Percentiles rank a stretch among this genome's conserved stretches.
Evolutionary conservation across 2,329 filamentous ascomycete species (phyloP).

Genomic region (Orbilia javanica): DNA sequence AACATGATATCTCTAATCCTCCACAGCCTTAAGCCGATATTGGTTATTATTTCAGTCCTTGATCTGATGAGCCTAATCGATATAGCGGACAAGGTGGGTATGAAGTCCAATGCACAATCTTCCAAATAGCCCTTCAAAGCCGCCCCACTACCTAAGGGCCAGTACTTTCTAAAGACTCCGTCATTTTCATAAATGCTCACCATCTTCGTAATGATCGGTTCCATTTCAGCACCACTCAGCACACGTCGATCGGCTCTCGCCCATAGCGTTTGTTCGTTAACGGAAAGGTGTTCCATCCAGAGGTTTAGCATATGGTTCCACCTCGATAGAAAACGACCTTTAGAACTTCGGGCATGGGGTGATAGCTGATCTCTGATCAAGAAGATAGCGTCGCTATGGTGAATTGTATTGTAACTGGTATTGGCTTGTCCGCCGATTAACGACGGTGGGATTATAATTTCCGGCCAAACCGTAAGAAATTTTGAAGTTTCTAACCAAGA

Average conservation of each 20-base stretch:
- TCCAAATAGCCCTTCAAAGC: background rate
- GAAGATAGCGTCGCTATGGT: background rate
- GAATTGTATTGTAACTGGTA: background rate
- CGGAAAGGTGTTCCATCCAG: background rate
- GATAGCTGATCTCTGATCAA: conserved; percentile 10
- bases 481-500: background rate
- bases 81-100: background rate
- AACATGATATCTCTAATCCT: background rate
- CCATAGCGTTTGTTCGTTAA: background rate
- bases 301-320: background rate
- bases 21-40: background rate
- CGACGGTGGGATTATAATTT: background rate
- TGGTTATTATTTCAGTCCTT: too few relatives aligned
- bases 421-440: background rate
- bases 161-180: background rate
- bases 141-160: background rate
- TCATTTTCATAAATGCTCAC: background rate
- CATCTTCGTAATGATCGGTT: background rate
- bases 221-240: background rate
- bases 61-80: background rate
- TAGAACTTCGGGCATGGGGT: background rate
- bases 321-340: conserved; percentile 9
- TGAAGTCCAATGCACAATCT: background rate
- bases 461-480: background rate
- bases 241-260: background rate